phyloP scores from a whole-genome alignment of 768 basidiomycete species.

The Saitozyma podzolica region DNA sequence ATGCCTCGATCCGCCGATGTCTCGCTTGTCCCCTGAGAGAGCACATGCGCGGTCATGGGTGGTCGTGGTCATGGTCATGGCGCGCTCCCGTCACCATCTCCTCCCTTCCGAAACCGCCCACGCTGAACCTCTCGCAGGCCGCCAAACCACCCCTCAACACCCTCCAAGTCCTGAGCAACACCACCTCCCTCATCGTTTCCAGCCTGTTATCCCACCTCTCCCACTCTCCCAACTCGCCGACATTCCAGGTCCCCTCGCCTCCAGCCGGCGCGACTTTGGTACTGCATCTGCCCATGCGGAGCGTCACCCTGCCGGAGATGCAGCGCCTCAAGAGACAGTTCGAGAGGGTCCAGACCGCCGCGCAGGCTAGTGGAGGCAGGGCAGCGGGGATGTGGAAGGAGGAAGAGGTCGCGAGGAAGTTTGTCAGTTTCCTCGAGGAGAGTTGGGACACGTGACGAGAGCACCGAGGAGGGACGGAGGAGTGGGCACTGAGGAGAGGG shows the following conservation, averaged over 20 bases:
- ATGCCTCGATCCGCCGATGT: neutral
- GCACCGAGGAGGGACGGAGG: too few species aligned
- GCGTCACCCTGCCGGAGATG: constrained; percentile 78
- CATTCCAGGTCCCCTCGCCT: constrained; percentile 60
- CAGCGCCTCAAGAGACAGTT: constrained; percentile 90
- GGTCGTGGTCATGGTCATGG: neutral
- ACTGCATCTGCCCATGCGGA: constrained; percentile 68
- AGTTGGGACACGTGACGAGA: constrained; percentile 40
- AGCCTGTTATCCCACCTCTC: constrained; percentile 68
- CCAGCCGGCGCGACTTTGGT: constrained; percentile 52
- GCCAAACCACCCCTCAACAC: constrained; percentile 84
- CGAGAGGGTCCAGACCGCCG: constrained; percentile 83
- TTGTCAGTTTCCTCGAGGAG: constrained; percentile 53
- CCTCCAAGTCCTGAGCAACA: constrained; percentile 78
- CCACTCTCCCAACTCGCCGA: constrained; percentile 56
- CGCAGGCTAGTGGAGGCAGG: constrained; percentile 52
- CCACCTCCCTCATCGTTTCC: constrained; percentile 68
- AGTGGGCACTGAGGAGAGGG: too few species aligned
- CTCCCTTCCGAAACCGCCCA: neutral
- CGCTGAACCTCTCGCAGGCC: constrained; percentile 56
- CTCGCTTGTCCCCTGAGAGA: neutral
- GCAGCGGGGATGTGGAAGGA: constrained; percentile 46
- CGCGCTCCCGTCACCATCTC: too few species aligned
- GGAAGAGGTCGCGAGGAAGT: constrained; percentile 49
- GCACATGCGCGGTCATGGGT: neutral